phyloP scores from a whole-genome alignment of 1,139 yeast species.

The Pichia sp. region DNA sequence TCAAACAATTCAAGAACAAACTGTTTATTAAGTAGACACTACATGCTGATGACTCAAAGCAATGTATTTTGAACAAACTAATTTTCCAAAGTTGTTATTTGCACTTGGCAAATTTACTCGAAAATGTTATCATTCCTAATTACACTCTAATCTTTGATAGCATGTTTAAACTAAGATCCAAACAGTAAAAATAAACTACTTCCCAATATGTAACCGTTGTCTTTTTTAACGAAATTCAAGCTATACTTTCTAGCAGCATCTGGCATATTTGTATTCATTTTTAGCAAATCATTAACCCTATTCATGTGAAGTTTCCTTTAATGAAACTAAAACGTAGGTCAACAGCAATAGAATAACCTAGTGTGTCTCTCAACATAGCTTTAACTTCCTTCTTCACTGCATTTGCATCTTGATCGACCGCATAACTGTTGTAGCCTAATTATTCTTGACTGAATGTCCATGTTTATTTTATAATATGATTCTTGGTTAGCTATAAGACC shows the following conservation, averaged over 20 bases:
- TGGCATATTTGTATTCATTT: neutral
- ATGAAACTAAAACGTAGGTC: neutral
- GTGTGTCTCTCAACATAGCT: slow-evolving; percentile 2
- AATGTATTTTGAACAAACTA: neutral
- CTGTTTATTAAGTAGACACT: neutral
- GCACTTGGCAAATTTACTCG: neutral
- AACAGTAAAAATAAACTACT: neutral
- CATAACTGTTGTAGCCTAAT: too few species aligned
- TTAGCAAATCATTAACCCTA: neutral
- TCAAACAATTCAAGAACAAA: neutral
- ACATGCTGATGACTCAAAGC: neutral
- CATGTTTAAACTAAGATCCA: neutral
- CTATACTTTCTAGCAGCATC: too few species aligned
- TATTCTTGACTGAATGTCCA: too few species aligned
- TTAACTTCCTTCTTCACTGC: neutral
- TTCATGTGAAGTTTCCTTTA: neutral
- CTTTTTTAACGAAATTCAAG: neutral
- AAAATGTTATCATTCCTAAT: neutral
- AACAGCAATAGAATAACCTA: neutral
- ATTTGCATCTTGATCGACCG: neutral
- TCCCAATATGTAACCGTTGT: neutral
- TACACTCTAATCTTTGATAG: neutral
- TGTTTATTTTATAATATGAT: too few species aligned
- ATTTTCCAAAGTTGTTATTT: neutral
- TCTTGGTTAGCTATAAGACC: too few species aligned